Conservation (phyloP, 257 asterid genomes). For the Jacaranda mimosifolia region DNA sequence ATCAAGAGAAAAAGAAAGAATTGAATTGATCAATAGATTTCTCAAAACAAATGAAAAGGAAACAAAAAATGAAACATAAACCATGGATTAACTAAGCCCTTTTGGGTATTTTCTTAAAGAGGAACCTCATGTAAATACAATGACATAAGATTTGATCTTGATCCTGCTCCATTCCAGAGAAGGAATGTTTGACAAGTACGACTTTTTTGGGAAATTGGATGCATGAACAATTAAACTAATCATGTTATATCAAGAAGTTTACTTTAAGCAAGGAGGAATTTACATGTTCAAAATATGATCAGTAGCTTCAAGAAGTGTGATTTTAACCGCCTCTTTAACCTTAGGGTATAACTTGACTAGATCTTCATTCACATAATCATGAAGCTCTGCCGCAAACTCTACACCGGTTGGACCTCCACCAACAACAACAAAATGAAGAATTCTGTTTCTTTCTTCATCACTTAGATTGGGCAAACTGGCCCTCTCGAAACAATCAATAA, state of each 20-base stretch:
- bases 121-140: too few species aligned
- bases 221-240: not conserved
- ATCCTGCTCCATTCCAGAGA: too few species aligned
- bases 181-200: too few species aligned
- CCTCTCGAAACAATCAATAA: slow-evolving; percentile 88
- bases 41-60: too few species aligned
- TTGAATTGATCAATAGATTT: too few species aligned
- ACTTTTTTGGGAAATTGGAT: too few species aligned
- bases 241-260: slow-evolving; percentile 15
- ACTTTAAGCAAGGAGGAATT: slow-evolving; percentile 35
- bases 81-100: too few species aligned
- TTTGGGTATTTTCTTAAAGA: too few species aligned
- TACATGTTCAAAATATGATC: slow-evolving; percentile 93
- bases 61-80: too few species aligned
- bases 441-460: slow-evolving; percentile 81
- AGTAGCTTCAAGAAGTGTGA: slow-evolving; percentile 94
- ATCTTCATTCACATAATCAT: slow-evolving; percentile 86
- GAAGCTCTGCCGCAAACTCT: slow-evolving; percentile 91
- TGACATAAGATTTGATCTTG: too few species aligned
- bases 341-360: slow-evolving; percentile 78
- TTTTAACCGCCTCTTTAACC: slow-evolving; percentile 72
- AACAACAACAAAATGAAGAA: slow-evolving; percentile 95
- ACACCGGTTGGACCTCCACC: slow-evolving; percentile 99
- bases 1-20: too few species aligned
- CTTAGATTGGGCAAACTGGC: slow-evolving; percentile 82